These are phyloP conservation scores for Entomortierella beljakovae DNA, from an alignment of 192 early-diverging fungal species.

Conservation along the genomic window DNA sequence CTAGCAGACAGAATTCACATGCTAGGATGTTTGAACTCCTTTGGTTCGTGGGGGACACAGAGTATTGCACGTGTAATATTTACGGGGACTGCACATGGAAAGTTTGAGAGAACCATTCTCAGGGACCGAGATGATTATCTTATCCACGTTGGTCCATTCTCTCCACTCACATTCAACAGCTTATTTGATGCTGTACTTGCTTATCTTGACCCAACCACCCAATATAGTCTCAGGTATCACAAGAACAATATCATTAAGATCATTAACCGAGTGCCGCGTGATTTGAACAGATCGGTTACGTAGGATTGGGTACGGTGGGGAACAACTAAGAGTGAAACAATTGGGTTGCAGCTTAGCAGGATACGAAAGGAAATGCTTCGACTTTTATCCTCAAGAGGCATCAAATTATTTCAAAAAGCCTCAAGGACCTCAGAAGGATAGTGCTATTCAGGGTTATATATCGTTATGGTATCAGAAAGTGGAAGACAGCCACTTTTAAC, in stretches of 20 bases:
- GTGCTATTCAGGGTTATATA: not conserved
- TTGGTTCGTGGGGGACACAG: not conserved
- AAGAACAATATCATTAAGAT: not conserved
- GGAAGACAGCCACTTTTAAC: no score
- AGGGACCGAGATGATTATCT: not conserved
- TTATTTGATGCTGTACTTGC: slow-evolving; percentile 1
- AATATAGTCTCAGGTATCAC: not conserved
- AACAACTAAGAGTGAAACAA: not conserved
- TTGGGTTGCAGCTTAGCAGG: not conserved
- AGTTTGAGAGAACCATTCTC: not conserved
- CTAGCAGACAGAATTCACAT: not conserved
- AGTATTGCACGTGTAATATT: not conserved
- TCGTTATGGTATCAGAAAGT: no score
- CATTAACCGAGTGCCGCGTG: not conserved
- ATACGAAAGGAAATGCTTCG: not conserved
- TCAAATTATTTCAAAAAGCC: not conserved
- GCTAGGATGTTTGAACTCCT: not conserved
- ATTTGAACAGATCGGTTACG: not conserved
- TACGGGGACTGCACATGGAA: not conserved
- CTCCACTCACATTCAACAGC: not conserved
- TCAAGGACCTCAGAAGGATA: not conserved
- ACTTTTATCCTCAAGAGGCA: not conserved
- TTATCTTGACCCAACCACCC: not conserved
- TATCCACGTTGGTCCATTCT: not conserved
- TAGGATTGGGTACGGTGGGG: not conserved